Evolutionary conservation across 2,329 filamentous ascomycete species (phyloP).

Genomic region (Ascochyta fabae): DNA sequence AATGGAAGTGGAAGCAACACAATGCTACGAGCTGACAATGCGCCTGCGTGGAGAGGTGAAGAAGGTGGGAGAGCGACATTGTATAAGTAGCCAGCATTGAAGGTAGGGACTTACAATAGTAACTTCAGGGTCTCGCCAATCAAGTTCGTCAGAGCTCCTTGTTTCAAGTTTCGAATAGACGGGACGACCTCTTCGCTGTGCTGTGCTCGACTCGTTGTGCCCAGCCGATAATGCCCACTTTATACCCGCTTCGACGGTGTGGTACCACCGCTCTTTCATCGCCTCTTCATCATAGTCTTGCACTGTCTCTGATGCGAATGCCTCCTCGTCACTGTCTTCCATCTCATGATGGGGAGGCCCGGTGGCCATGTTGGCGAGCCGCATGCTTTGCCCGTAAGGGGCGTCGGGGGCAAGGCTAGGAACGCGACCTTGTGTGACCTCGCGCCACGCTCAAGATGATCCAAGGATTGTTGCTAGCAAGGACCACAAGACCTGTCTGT

Average conservation of each 20-base stretch:
- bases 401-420: conserved; percentile 29
- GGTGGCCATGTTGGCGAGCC: conserved; percentile 33
- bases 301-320: conserved; percentile 24
- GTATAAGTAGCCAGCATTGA: conserved; percentile 40
- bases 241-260: conserved; percentile 34
- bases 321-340: conserved; percentile 35
- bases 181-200: conserved; percentile 38
- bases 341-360: conserved; percentile 32
- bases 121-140: conserved; percentile 34
- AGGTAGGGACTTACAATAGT: conserved; percentile 39
- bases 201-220: conserved; percentile 26
- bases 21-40: conserved; percentile 36
- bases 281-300: conserved; percentile 28
- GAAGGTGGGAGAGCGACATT: conserved; percentile 29
- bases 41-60: conserved; percentile 41
- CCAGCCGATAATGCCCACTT: conserved; percentile 37
- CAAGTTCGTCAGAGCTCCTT: conserved; percentile 36
- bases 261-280: conserved; percentile 30
- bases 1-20: conserved; percentile 35
- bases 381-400: conserved; percentile 28
- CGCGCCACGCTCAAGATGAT: conserved; percentile 31
- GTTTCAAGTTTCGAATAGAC: conserved; percentile 47
- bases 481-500: conserved; percentile 32
- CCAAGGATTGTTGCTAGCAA: conserved; percentile 30
- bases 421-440: conserved; percentile 39